Evolutionary conservation across 2,329 filamentous ascomycete species (phyloP), one percentile per base, ranked within the genome.

Genomic region (Epichloe gansuensis): DNA sequence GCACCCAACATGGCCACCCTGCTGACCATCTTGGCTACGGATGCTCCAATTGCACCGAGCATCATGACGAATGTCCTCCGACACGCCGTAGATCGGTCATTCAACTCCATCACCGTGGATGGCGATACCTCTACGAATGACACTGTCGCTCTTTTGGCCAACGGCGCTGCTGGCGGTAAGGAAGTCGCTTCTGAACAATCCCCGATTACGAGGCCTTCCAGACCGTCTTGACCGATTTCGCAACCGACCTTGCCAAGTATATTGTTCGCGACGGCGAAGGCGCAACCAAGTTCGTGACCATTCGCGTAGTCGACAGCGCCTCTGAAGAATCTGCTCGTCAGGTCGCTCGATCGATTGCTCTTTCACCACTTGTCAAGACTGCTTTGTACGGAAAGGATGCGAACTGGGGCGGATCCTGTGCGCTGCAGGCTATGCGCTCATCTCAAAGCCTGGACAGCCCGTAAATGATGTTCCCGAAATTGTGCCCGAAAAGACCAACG

Each of bases 1-100:
- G 91, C 96, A 65, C 93, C 93, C 47, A 97, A 98, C 74, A 95
- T 98, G 91, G 93, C 90, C 34, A 98, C 93, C 1, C 80, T 97
- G 37, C 82, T 98, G 38, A 90, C 88, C 51, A 86, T 97, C 56
- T 79, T 97, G 63, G 90, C 88, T 63, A 98, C 93, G 13, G 93
- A 98, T 62, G 91, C 86, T 1, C 86, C 90, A 34, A 80, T 97
- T 62, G 76, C 82, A 0, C 75, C 86, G 3, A 65, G 70, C 1
- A 77, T 85, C 9, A 80, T 96, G 54, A 80, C 83, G 48, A 69
- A 76, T 0, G 76, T 93, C 13, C 83, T 97, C 45, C 81, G 77
- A 54, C 75, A 82, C 59, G 86, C 91, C 45, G 84, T 90, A 52
- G 82, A 88, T 60, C 82, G 83, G 55, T 95, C 88, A 0, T 98